These are phyloP conservation scores for Puccinia hordei DNA, from an alignment of 1,284 basidiomycete genomes.

Conservation along the genomic window DNA sequence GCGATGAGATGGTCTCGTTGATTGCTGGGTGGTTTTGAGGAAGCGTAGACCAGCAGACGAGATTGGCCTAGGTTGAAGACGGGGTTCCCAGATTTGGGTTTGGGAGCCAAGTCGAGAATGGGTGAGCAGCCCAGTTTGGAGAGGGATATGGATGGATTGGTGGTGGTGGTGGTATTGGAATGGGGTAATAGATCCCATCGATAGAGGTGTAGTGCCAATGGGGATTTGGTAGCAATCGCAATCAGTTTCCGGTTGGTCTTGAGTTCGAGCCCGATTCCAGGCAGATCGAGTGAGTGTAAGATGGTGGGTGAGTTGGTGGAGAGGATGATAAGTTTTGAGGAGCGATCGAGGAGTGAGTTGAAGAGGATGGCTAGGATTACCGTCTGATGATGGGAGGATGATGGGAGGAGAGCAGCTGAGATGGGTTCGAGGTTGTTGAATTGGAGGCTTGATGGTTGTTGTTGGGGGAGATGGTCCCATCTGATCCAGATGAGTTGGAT, in stretches of 20 bases:
- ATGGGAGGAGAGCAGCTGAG: slow-evolving; percentile 32
- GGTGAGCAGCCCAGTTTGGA: slow-evolving; percentile 27
- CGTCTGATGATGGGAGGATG: background rate
- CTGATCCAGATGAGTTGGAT: background rate
- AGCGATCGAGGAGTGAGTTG: slow-evolving; percentile 17
- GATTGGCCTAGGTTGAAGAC: slow-evolving; percentile 34
- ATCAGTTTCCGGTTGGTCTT: slow-evolving; percentile 14
- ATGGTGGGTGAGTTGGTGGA: slow-evolving; percentile 5
- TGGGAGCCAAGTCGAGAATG: slow-evolving; percentile 40
- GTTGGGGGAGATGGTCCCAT: slow-evolving; percentile 23
- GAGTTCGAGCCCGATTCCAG: slow-evolving; percentile 22
- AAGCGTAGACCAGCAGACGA: slow-evolving; percentile 48
- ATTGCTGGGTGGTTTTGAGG: slow-evolving; percentile 11
- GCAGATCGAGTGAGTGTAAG: slow-evolving; percentile 13
- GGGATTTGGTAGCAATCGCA: slow-evolving; percentile 35
- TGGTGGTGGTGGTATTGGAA: background rate
- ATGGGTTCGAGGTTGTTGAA: slow-evolving; percentile 29
- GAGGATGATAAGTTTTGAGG: slow-evolving; percentile 19
- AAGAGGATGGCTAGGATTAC: slow-evolving; percentile 26
- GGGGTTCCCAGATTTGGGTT: slow-evolving; percentile 26
- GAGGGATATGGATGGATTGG: background rate
- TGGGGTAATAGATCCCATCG: background rate
- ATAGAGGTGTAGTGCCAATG: slow-evolving; percentile 36
- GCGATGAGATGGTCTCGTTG: slow-evolving; percentile 42
- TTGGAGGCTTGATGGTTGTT: background rate